phyloP scores from a whole-genome alignment of 768 basidiomycete genomes.

The Filobasidium floriforme region DNA sequence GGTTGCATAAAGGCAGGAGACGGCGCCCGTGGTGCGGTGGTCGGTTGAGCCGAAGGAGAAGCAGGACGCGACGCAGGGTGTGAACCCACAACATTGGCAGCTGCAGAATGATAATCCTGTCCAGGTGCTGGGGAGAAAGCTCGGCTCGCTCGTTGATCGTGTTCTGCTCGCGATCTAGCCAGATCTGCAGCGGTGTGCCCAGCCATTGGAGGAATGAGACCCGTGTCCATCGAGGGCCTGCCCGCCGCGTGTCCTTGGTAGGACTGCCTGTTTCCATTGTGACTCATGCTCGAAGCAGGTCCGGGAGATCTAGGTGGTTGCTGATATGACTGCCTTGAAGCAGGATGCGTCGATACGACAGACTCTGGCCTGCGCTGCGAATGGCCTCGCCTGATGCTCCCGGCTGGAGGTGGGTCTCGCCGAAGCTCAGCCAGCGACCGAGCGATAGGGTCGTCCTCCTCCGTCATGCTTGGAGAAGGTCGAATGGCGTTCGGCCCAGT shows the following conservation, averaged over 20 bases:
- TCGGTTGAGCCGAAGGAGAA: constrained; percentile 51
- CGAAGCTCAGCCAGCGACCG: constrained; percentile 46
- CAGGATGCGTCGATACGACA: constrained; percentile 26
- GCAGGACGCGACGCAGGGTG: constrained; percentile 67
- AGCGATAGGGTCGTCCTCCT: constrained; percentile 48
- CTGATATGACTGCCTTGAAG: constrained; percentile 27
- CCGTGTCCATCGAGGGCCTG: constrained; percentile 27
- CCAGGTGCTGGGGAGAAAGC: constrained; percentile 6
- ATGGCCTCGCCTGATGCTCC: constrained; percentile 35
- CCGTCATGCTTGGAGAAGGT: constrained; percentile 27
- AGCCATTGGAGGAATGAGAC: constrained; percentile 38
- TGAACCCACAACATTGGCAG: constrained; percentile 67
- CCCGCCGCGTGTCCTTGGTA: constrained; percentile 14
- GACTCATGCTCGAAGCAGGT: constrained; percentile 20
- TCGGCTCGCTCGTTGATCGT: constrained; percentile 41
- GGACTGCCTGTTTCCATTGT: constrained; percentile 16
- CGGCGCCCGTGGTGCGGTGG: constrained; percentile 42
- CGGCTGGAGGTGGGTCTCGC: constrained; percentile 41
- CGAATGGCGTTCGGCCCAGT: constrained; percentile 21
- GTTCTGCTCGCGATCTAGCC: constrained; percentile 44
- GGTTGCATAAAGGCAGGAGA: constrained; percentile 62
- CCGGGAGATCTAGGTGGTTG: constrained; percentile 32
- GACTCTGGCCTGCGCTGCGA: constrained; percentile 42
- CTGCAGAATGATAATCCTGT: constrained; percentile 65
- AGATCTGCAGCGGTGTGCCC: constrained; percentile 45